Evolutionary conservation across 768 basidiomycete species (phyloP), one percentile per base, ranked within the genome.

Genomic region (Naganishia friedmannii): DNA sequence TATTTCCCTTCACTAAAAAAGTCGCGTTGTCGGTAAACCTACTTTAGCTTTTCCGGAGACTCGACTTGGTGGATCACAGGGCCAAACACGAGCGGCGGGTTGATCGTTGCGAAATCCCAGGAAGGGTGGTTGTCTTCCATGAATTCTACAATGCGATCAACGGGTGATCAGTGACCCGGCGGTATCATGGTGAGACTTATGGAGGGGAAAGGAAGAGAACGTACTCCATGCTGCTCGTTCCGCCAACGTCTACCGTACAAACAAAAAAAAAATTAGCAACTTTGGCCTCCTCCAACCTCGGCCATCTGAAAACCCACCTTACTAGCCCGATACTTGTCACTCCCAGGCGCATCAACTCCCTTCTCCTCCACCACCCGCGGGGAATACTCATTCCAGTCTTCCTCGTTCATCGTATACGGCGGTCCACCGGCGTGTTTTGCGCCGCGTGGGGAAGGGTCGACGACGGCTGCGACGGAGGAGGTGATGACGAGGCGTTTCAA

Each of bases 401-500:
- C 71, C 72, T 83, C 81, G 31, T 74, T 77, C 66, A 73, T 77
- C 37, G 70, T 76, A 65, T 73, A 74, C 9, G 75, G 75, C 19
- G 57, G 31, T 8, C 67, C 66, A 12, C 57, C 45, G 17, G 75
- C 74, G 1, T 85, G 71, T 32, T 66, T 48, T 29, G 72, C 67
- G 15, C 89, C 65, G 3, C 37, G 28, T 28, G 68, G 53, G 58
- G 73, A 67, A 31, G 75, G 72, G 53, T 73, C 70, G 56, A 77
- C 72, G 71, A 83, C 71, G 26, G 82, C 75, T 0, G 86, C 88
- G 55, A 78, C 82, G 1, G 89, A 90, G 12, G 87, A 87, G 0
- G 88, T 90, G 69, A 90, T 79, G 9, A 91, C 86, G 53, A 93
- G 82, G 3, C 90, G 86, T 77, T 89, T 87, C 73, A 92, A 83